Conservation (phyloP, 257 asterid species). For the Fraxinus anomala region DNA sequence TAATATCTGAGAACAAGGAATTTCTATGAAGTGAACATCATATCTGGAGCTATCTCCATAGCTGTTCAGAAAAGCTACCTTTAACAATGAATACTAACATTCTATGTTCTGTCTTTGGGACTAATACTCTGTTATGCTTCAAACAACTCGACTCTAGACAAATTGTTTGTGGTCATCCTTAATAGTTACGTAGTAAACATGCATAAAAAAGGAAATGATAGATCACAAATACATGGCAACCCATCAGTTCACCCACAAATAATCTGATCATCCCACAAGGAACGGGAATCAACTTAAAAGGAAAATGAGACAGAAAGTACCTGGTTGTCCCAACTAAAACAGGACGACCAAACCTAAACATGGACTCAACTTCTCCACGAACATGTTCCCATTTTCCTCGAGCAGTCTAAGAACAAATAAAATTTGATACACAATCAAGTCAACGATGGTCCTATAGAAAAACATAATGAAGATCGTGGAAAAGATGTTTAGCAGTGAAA, state of each 20-base stretch:
- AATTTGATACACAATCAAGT: slow-evolving; percentile 30
- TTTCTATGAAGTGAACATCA: too few relatives aligned
- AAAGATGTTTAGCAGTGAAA: neutral
- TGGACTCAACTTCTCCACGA: slow-evolving; percentile 78
- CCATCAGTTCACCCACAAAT: neutral
- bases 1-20: neutral
- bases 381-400: slow-evolving; percentile 90
- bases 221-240: neutral
- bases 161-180: neutral
- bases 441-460: slow-evolving; percentile 21
- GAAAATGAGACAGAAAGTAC: slow-evolving; percentile 43
- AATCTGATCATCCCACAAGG: neutral
- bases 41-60: neutral
- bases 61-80: neutral
- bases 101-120: neutral
- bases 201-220: slow-evolving; percentile 1
- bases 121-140: neutral
- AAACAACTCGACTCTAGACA: neutral
- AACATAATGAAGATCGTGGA: neutral
- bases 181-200: neutral
- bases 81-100: neutral
- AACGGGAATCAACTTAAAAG: slow-evolving; percentile 23
- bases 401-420: slow-evolving; percentile 61
- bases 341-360: slow-evolving; percentile 89
- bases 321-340: slow-evolving; percentile 97